Conservation (phyloP, 805 yeast species). For the Pichia ethanolica region DNA sequence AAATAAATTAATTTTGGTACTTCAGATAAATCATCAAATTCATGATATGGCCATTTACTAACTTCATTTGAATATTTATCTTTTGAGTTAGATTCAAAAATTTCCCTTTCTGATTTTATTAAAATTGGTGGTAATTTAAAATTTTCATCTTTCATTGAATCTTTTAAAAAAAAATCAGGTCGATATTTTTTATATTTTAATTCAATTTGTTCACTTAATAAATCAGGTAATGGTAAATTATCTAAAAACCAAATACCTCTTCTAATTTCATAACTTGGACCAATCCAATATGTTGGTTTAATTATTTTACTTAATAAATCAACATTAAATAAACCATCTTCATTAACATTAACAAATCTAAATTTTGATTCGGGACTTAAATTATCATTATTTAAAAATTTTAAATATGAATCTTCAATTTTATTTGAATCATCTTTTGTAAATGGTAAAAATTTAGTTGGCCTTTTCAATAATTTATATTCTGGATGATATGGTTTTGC, state of each 20-base stretch:
- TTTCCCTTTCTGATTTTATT: conserved; percentile 18
- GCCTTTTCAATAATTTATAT: conserved; percentile 42
- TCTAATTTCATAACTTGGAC: conserved; percentile 75
- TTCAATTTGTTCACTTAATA: conserved; percentile 53
- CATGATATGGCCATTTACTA: conserved; percentile 22
- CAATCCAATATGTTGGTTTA: conserved; percentile 79
- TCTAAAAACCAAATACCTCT: conserved; percentile 80
- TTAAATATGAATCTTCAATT: conserved; percentile 46
- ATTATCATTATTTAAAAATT: conserved; percentile 3
- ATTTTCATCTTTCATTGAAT: background rate
- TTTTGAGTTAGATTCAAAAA: conserved; percentile 19
- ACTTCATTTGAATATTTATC: background rate
- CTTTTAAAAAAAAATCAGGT: conserved; percentile 12
- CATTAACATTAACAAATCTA: conserved; percentile 54
- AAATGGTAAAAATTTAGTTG: conserved; percentile 63
- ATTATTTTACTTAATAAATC: conserved; percentile 48
- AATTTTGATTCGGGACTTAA: background rate
- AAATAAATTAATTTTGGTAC: conserved; percentile 24
- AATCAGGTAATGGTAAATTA: conserved; percentile 42
- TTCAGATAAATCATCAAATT: conserved; percentile 19
- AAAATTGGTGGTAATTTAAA: conserved; percentile 8
- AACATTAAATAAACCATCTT: conserved; percentile 73
- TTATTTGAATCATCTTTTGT: conserved; percentile 52
- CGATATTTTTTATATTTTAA: conserved; percentile 34
- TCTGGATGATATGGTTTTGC: conserved; percentile 56